Evolutionary conservation across 495 filamentous ascomycete species (phyloP).

Genomic region (Xylaria telfairii): DNA sequence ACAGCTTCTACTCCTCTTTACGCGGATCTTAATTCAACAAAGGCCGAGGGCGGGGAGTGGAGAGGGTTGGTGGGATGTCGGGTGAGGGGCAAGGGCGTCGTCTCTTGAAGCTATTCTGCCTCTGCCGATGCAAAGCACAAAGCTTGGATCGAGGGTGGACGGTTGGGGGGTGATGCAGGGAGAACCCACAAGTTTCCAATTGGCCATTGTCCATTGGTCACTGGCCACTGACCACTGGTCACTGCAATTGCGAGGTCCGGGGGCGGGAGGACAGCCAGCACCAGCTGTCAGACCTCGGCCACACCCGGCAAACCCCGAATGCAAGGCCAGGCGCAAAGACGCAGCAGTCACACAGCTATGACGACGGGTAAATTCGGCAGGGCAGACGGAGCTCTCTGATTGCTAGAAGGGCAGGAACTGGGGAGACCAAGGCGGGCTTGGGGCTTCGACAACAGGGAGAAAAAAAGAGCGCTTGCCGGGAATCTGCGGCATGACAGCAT

Average conservation of each 20-base stretch:
- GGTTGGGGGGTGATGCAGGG: slow-evolving; percentile 9
- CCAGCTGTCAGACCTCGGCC: not conserved
- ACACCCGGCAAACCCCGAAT: not conserved
- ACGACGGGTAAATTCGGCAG: slow-evolving; percentile 27
- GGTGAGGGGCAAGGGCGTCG: slow-evolving; percentile 11
- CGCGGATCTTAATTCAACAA: not conserved
- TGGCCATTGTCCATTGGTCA: not conserved
- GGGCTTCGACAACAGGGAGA: slow-evolving; percentile 16
- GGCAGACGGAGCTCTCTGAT: slow-evolving; percentile 17
- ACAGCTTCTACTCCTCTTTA: not conserved
- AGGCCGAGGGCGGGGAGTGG: not conserved
- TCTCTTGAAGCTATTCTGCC: slow-evolving; percentile 22
- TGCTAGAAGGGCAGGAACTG: no score
- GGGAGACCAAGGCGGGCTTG: not conserved
- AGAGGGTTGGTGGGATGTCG: not conserved
- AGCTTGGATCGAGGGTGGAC: not conserved
- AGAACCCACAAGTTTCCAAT: slow-evolving; percentile 11
- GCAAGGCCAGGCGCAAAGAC: no score
- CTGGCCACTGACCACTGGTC: not conserved
- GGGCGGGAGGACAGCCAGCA: not conserved
- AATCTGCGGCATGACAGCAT: slow-evolving; percentile 28
- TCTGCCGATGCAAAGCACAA: slow-evolving; percentile 10
- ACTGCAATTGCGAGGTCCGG: not conserved
- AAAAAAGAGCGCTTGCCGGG: slow-evolving; percentile 33
- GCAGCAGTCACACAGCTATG: not conserved